Percentiles rank a stretch among this genome's conserved stretches.
These are phyloP conservation scores for Scedosporium apiospermum DNA, from an alignment of 2,329 filamentous ascomycete genomes.

Conservation along the genomic window DNA sequence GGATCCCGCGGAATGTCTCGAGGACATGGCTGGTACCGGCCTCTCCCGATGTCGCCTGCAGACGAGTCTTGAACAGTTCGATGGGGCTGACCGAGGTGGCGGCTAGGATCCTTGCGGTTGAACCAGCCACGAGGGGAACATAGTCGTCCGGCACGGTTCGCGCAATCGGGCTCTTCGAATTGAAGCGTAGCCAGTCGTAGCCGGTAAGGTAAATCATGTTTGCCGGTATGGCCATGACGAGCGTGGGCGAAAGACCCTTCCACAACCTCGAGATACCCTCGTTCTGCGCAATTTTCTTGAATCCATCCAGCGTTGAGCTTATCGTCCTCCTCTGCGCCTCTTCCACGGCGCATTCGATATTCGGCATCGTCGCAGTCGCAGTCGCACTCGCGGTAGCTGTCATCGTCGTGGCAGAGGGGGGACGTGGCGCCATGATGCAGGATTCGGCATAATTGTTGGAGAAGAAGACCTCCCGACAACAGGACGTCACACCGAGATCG, in stretches of 20 bases:
- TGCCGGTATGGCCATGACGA: constrained; percentile 86
- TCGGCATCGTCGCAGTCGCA: constrained; percentile 24
- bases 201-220: constrained; percentile 99
- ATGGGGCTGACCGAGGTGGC: constrained; percentile 80
- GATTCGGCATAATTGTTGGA: constrained; percentile 75
- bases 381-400: constrained; percentile 32
- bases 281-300: constrained; percentile 89
- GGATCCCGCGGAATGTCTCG: constrained; percentile 66
- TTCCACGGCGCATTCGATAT: constrained; percentile 73
- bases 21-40: constrained; percentile 61
- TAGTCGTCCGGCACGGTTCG: constrained; percentile 56
- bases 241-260: constrained; percentile 86
- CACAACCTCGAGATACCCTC: constrained; percentile 82
- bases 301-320: constrained; percentile 81
- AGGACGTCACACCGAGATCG: constrained; percentile 84
- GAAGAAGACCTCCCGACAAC: constrained; percentile 96
- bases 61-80: constrained; percentile 85
- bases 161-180: constrained; percentile 61
- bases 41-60: constrained; percentile 64
- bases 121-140: constrained; percentile 71
- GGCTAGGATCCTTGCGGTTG: constrained; percentile 67
- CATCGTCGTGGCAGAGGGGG: constrained; percentile 33
- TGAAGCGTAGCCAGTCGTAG: constrained; percentile 86
- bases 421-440: constrained; percentile 62
- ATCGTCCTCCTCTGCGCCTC: constrained; percentile 76